Conservation (phyloP, 345 rosid genomes). For the Mangifera indica region DNA sequence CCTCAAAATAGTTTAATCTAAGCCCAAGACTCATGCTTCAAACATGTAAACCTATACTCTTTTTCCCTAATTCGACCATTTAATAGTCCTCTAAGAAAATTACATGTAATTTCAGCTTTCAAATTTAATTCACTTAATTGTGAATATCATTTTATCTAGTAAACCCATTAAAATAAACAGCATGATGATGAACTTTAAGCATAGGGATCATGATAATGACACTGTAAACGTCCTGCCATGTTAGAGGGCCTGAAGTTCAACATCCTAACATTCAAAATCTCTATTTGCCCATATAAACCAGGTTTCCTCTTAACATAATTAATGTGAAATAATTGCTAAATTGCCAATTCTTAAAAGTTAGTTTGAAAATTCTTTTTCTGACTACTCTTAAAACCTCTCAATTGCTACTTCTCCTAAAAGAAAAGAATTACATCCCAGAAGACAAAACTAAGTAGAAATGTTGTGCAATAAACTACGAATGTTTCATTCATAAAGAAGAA, state of each 20-base stretch:
- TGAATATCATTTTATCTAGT: neutral
- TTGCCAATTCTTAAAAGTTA: neutral
- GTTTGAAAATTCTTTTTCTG: neutral
- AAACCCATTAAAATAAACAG: neutral
- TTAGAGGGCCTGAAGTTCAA: neutral
- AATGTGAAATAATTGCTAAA: neutral
- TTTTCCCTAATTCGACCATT: neutral
- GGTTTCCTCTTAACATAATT: neutral
- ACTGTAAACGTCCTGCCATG: neutral
- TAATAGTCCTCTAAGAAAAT: neutral
- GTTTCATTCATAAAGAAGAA: too few relatives aligned
- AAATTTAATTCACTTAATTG: neutral
- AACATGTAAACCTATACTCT: neutral
- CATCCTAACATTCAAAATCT: neutral
- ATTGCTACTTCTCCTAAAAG: neutral
- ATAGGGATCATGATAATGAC: neutral
- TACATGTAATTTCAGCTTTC: neutral
- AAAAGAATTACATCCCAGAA: neutral
- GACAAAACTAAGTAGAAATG: neutral
- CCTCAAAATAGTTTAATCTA: neutral
- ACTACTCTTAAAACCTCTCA: neutral
- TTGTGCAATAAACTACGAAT: neutral
- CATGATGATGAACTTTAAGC: neutral
- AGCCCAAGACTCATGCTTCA: neutral
- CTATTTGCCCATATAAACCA: neutral